A percentile compares a stretch with the other conserved stretches of the same genome.
Conservation (phyloP, 2,329 filamentous ascomycete species). For the Tolypocladium tundrense region DNA sequence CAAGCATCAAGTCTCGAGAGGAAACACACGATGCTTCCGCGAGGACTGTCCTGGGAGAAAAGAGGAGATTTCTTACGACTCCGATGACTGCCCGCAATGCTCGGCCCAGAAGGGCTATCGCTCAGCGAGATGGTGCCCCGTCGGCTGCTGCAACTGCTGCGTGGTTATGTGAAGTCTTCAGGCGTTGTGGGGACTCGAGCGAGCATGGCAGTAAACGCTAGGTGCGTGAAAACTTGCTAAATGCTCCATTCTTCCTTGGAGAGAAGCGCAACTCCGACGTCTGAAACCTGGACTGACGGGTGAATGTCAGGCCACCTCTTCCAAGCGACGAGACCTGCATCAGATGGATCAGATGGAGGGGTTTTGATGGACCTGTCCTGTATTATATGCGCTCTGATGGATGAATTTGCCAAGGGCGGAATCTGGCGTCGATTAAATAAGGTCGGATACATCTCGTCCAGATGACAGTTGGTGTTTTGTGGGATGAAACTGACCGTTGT, state of each 20-base stretch:
- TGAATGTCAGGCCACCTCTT: neutral
- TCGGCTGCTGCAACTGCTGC: conserved; percentile 20
- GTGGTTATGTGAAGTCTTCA: conserved; percentile 11
- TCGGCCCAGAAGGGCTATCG: conserved; percentile 17
- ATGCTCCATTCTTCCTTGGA: no score
- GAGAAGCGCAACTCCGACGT: neutral
- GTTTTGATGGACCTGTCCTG: neutral
- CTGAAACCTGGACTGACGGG: neutral
- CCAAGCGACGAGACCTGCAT: neutral
- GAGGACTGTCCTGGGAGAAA: conserved; percentile 18
- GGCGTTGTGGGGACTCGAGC: neutral
- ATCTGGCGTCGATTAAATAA: neutral
- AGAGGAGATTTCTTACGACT: conserved; percentile 19
- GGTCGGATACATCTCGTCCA: neutral
- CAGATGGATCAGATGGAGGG: neutral
- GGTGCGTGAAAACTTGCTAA: neutral
- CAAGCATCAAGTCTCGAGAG: conserved; percentile 23
- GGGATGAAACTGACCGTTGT: neutral
- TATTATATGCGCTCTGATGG: neutral
- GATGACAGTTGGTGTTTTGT: neutral
- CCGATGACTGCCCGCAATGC: conserved; percentile 24
- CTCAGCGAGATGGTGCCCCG: conserved; percentile 26
- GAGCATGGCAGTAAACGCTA: neutral
- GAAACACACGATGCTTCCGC: conserved; percentile 23
- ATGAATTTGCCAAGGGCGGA: neutral